Evolutionary conservation across 2,329 filamentous ascomycete species (phyloP), one percentile per base, ranked within the genome.

Genomic region (Scedosporium minutisporum): DNA sequence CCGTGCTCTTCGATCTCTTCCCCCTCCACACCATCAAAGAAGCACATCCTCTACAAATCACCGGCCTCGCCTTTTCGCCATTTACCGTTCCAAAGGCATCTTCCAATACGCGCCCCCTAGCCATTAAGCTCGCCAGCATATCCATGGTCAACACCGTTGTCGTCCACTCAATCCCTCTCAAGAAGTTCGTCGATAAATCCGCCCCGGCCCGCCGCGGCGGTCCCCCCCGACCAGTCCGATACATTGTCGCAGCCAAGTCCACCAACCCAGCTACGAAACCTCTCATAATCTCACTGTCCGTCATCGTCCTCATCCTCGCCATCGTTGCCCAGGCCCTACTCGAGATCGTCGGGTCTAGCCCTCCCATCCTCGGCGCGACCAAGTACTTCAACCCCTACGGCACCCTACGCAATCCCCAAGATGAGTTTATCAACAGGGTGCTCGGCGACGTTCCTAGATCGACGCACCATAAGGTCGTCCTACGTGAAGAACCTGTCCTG

Each of bases 81-180:
- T 87, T 87, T 71, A 70, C 73, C 23, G 76, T 82, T 0, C 84
- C 70, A 72, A 44, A 79, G 83, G 16, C 82, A 87, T 38, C 33
- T 38, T 68, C 6, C 51, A 62, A 16, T 60, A 57, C 69, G 46
- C 71, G 69, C 14, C 66, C 69, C 58, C 74, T 74, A 59, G 70
- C 64, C 69, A 77, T 96, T 67, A 90, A 90, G 68, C 83, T 96
- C 3, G 92, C 90, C 33, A 93, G 89, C 57, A 88, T 91, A 48
- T 91, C 89, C 58, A 86, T 96, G 68, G 88, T 86, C 64, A 93
- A 92, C 71, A 90, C 87, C 0, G 85, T 92, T 48, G 85, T 89
- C 33, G 87, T 96, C 27, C 90, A 96, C 73, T 88, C 85, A 46
- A 86, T 96, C 65, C 87, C 90, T 0, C 81, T 96, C 58, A 78